These are phyloP conservation scores for Protomyces arabidopsidicola DNA, from an alignment of 1,139 yeast genomes.

Conservation along the genomic window DNA sequence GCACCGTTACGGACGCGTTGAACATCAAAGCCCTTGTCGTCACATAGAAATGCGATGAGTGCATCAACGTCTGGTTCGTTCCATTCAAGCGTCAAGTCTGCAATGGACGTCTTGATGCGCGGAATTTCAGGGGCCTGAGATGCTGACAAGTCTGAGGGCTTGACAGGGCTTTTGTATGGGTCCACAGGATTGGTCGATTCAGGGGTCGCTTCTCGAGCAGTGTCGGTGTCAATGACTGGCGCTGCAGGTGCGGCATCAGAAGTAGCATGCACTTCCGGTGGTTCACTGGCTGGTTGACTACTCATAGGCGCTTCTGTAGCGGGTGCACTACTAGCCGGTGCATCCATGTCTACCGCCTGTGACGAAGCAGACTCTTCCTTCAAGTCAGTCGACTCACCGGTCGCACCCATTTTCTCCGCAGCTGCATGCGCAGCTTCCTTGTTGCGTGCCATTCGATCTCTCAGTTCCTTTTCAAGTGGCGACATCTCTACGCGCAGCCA, in stretches of 20 bases:
- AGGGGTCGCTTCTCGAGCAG: not conserved
- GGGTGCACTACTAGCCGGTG: not conserved
- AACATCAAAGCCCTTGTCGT: slow-evolving; percentile 80
- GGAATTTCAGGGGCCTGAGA: slow-evolving; percentile 24
- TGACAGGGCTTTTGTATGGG: slow-evolving; percentile 19
- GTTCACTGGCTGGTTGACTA: not conserved
- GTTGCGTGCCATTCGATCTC: slow-evolving; percentile 16
- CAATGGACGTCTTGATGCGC: slow-evolving; percentile 43
- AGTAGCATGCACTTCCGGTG: not conserved
- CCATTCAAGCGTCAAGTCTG: slow-evolving; percentile 63
- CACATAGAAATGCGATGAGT: slow-evolving; percentile 64
- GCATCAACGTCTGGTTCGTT: slow-evolving; percentile 71
- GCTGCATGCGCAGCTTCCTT: slow-evolving; percentile 18
- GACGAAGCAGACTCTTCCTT: not conserved
- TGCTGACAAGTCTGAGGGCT: slow-evolving; percentile 14
- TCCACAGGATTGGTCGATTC: not conserved
- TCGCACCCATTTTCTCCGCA: not conserved
- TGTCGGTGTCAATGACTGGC: not conserved
- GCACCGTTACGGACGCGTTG: slow-evolving; percentile 87
- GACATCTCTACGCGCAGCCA: slow-evolving; percentile 20
- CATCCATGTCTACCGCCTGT: not conserved
- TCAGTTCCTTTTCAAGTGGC: slow-evolving; percentile 12
- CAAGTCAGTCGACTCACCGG: not conserved
- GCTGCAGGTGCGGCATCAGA: not conserved
- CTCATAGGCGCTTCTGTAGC: not conserved